Evolutionary conservation across 768 basidiomycete species (phyloP), one percentile per base, ranked within the genome.

Genomic region (Tulasnella sp.): DNA sequence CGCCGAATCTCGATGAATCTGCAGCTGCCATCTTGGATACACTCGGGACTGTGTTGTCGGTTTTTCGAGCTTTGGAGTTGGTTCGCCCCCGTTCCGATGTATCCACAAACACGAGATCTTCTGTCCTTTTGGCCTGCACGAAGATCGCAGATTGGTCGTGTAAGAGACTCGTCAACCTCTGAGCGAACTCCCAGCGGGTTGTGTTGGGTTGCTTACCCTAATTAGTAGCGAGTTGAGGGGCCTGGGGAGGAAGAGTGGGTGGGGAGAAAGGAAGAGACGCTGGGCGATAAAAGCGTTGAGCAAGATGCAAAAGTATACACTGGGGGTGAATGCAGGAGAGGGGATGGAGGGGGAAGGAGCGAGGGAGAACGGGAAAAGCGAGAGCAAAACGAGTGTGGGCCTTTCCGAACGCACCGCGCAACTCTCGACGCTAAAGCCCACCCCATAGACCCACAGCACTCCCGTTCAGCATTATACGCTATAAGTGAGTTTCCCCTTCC

Each of bases 1-100:
- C 57, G 44, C 73, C 51, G 39, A 57, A 76, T 76, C 75, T 76
- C 75, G 75, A 76, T 76, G 75, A 57, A 61, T 76, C 75, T 61
- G 75, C 32, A 35, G 61, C 48, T 76, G 75, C 48, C 51, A 76
- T 76, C 57, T 46, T 61, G 55, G 75, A 51, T 40, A 69, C 57
- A 3, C 29, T 40, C 23, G 5, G 5, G 44, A 44, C 51, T 20
- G n/a, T 5, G 20, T 9, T n/a, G 51, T 51, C 5, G 7, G 20
- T 20, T 10, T 20, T 51, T 23, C 6, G 13, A 44, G 13, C 42
- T 44, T 44, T 35, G 2, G 35, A 35, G 44, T 13, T 44, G 44
- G n/a, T n/a, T n/a, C n/a, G n/a, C 18, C 20, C 48, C 48, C 48
- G 16, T 5, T 23, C 4, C 48, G 20, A 23, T 0, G 48, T 51